Evolutionary conservation across 768 basidiomycete genomes (phyloP), one percentile per base, ranked within the genome.

Genomic region (Coprinellus micaceus): DNA sequence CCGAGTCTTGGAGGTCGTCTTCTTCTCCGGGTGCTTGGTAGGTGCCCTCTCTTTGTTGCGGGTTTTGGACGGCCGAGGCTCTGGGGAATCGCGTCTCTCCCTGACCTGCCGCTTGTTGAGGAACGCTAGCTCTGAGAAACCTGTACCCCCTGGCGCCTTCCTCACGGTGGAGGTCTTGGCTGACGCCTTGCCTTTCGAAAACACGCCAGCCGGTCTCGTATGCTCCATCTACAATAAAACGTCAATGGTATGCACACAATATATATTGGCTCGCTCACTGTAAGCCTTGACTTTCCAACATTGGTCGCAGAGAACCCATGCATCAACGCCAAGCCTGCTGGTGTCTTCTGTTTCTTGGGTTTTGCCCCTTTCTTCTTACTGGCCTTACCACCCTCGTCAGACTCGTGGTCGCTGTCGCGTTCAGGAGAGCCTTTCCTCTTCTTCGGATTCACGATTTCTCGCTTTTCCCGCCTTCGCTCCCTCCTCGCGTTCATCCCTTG

Each of bases 121-220:
- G 64, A 83, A 83, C 4, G 63, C 62, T 21, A 62, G 56, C 60
- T 84, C 83, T 2, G 80, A 82, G 61, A 83, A 84, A 24, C 46
- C 54, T 29, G 33, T 60, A 54, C 43, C 30, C 44, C 9, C 36
- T 37, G 36, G 9, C 17, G 12, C 24, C 17, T 66, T 69, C 64
- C 64, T 45, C 65, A 61, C 57, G 11, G 63, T 54, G 49, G 66
- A 62, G 3, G 76, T 69, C 56, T 74, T 78, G 5, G 64, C 63
- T 0, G 87, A 89, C 15, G 84, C 82, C 62, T 77, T 86, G 1
- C 87, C 87, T 67, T 82, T 86, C 60, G 73, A 78, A 60, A 88
- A 87, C 1, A 88, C 82, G 1, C 87, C 87, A 25, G 75, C 61
- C 52, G 64, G 71, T 6, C 61, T 54, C n/a, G 69, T 61, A 12